Base-by-base conservation (phyloP, 345 rosid species). In the Arabidopsis arenosa region DNA sequence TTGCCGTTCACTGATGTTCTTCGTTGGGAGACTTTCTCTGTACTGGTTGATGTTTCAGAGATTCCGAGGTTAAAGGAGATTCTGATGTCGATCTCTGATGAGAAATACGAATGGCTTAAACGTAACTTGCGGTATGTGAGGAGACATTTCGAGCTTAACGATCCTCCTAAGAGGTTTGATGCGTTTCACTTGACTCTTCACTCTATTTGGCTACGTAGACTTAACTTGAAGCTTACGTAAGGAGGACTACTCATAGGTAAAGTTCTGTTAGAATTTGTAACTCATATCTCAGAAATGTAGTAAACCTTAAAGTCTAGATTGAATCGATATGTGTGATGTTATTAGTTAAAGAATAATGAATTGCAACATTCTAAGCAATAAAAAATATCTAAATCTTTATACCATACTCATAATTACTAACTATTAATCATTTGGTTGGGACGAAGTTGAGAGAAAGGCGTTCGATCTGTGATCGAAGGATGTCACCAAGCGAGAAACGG, bases 121-220 rank as follows among this genome's bases (percentile, higher is more conserved):
- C 83, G 84, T 7, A 87, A 86, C 14, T 18, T 90, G 47, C 82
- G 79, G 40, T 79, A 51, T 43, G 95, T 89, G 59, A 84, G 88
- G 76, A 76, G 73, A 72, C 98, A 94, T 78, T 94, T 94, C 74
- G 80, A 78, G 85, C 66, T 92, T 74, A 89, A 94, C 55, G 87
- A 88, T 65, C 89, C 97, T 0, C 84, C 96, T 5, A 73, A 87
- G 80, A 87, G 90, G 63, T 86, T 83, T 35, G 97, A 94, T 67
- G 86, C 83, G 57, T 92, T 89, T 75, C 98, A 94, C 51, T 84
- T 90, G 93, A 86, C 82, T 5, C 72, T 94, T 69, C 98, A 94
- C 74, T 94, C 98, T 9, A 79, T 94, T 32, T 94, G 98, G 97
- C 86, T 94, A 63, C 81, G 98, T 69, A 85, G 98, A 80, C 64